phyloP scores from a whole-genome alignment of 2,329 filamentous ascomycete genomes.

The Colletotrichum sp. region DNA sequence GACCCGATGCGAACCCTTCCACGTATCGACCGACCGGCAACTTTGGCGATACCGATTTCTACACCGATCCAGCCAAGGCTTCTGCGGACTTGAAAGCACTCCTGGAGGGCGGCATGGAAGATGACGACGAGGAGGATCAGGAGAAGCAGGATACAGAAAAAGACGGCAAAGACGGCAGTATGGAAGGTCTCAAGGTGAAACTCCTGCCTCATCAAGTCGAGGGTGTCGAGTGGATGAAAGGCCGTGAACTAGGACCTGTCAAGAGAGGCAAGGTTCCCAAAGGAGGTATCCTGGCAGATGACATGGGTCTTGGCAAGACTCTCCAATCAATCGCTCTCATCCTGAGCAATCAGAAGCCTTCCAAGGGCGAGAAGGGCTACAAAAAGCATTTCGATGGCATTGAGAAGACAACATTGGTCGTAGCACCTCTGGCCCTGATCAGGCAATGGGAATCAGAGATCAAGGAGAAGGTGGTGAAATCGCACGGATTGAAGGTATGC shows the following conservation, averaged over 20 bases:
- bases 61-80: constrained; percentile 74
- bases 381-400: constrained; percentile 73
- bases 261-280: constrained; percentile 85
- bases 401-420: constrained; percentile 84
- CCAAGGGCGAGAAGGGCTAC: constrained; percentile 61
- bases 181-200: constrained; percentile 86
- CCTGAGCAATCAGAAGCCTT: constrained; percentile 78
- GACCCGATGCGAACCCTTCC: constrained; percentile 29
- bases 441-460: constrained; percentile 98
- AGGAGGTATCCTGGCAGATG: constrained; percentile 93
- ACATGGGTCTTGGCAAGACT: constrained; percentile 97
- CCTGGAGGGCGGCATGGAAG: constrained; percentile 82
- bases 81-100: constrained; percentile 80
- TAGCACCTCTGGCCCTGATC: constrained; percentile 92
- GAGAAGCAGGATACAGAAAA: constrained; percentile 32
- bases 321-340: constrained; percentile 91
- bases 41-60: constrained; percentile 56
- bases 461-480: constrained; percentile 75
- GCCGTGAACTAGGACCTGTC: constrained; percentile 84
- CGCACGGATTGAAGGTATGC: constrained; percentile 77
- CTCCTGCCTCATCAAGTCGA: constrained; percentile 93
- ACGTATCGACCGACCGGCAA: constrained; percentile 34
- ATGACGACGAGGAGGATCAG: constrained; percentile 67
- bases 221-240: constrained; percentile 93
- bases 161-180: constrained; percentile 50